Evolutionary conservation across 2,329 filamentous ascomycete species (phyloP).

Genomic region (Tolypocladium endophyticum): DNA sequence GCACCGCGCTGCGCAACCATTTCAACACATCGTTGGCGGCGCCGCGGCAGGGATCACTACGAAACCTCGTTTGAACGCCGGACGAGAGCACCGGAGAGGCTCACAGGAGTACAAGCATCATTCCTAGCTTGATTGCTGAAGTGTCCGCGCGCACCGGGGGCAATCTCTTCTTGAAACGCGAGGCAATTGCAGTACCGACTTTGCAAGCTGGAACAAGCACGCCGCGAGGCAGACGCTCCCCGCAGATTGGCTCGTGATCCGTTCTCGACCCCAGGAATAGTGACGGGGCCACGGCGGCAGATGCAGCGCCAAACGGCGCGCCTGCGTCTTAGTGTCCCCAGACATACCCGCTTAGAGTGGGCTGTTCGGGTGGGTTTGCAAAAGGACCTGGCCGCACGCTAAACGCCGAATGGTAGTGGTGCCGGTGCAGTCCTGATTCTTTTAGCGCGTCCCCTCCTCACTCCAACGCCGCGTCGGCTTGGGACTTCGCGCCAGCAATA

Average conservation of each 20-base stretch:
- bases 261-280: background rate
- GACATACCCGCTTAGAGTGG: conserved; percentile 4
- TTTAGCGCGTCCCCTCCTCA: background rate
- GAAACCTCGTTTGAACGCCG: background rate
- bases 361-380: conserved; percentile 11
- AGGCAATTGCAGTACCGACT: background rate
- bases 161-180: background rate
- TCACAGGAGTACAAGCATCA: background rate
- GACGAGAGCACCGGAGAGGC: background rate
- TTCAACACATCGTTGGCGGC: background rate
- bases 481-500: background rate
- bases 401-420: conserved; percentile 9
- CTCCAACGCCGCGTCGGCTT: background rate
- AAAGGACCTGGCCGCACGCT: conserved; percentile 13
- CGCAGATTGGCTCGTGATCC: background rate
- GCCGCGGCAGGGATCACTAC: background rate
- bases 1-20: background rate
- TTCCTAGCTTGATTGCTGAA: background rate
- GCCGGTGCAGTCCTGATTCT: conserved; percentile 4
- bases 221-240: background rate
- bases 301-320: background rate
- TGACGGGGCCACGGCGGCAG: conserved; percentile 1
- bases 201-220: background rate
- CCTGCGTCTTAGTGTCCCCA: background rate
- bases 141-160: background rate